Base-by-base conservation (phyloP, 2,329 filamentous ascomycete species). In the Talaromyces sp. region DNA sequence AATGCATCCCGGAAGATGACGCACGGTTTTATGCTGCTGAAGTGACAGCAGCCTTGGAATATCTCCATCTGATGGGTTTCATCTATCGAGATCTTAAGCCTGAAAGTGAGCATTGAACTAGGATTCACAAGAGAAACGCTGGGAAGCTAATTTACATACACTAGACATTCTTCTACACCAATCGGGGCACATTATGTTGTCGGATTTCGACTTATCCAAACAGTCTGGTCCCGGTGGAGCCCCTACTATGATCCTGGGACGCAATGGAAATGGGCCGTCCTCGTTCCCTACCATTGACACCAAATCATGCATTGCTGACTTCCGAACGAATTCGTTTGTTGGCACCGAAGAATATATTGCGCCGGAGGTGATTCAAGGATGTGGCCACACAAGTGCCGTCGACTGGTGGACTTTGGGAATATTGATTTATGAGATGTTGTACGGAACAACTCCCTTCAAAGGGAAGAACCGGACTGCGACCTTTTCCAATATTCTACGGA, bases 361-460 rank as follows among this genome's bases (percentile, higher is more conserved):
- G 0, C 95, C 95, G 1, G 95, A 99, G 76, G 95, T 99, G 38
- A 99, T 99, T 74, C 98, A 98, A 78, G 95, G 95, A 43, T 97
- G 93, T 71, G 95, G 95, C 26, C 95, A 99, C 77, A 99, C 95
- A 8, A 98, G 93, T 72, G 95, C 95, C 14, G 95, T 99, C 14
- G 95, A 99, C 75, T 99, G 95, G 95, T 99, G 95, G 95, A 99
- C 95, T 0, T 78, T 99, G 58, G 95, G 95, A 21, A 98, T 99
- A 67, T 78, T 99, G 71, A 92, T 99, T 60, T 99, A 98, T 75
- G 95, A 99, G 77, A 99, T 99, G 95, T 82, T 99, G 38, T 99
- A 93, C 78, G 95, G 95, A 59, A 99, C 93, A 0, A 99, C 95
- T 0, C 95, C 95, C 1, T 99, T 99, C 84, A 99, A 99, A 81